These are phyloP conservation scores for Brettanomyces bruxellensis DNA, from an alignment of 805 yeast genomes.

Conservation along the genomic window DNA sequence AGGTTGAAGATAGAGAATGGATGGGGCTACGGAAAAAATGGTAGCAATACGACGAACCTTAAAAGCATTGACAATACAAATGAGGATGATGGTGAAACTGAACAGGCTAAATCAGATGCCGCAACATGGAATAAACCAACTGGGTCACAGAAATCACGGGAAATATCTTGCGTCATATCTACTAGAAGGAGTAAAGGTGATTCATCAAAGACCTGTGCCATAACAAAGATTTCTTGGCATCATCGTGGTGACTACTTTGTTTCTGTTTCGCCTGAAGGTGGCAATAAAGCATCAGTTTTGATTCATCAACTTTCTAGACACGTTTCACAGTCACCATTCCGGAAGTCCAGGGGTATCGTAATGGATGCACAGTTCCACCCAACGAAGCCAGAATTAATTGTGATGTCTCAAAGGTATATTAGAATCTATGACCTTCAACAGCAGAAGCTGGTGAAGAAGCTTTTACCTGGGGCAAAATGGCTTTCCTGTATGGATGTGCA, in stretches of 20 bases:
- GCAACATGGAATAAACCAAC: conserved; percentile 83
- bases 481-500: conserved; percentile 85
- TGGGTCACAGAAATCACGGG: conserved; percentile 46
- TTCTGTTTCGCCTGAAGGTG: conserved; percentile 91
- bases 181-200: conserved; percentile 27
- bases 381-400: conserved; percentile 85
- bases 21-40: conserved; percentile 65
- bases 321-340: conserved; percentile 91
- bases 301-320: conserved; percentile 94
- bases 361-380: conserved; percentile 98
- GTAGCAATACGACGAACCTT: conserved; percentile 18
- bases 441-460: conserved; percentile 74
- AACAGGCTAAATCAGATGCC: conserved; percentile 26
- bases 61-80: conserved; percentile 16
- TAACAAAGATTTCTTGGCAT: conserved; percentile 89
- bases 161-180: conserved; percentile 66
- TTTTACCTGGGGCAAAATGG: conserved; percentile 96
- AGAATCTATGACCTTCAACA: conserved; percentile 85
- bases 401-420: conserved; percentile 87
- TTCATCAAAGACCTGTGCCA: conserved; percentile 42
- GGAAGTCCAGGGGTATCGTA: conserved; percentile 84
- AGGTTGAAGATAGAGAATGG: conserved; percentile 77
- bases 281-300: conserved; percentile 69
- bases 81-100: conserved; percentile 32
- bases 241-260: conserved; percentile 95